These are phyloP conservation scores for Rhizoclosmatium globosum DNA, from an alignment of 192 early-diverging fungal species.

Conservation along the genomic window DNA sequence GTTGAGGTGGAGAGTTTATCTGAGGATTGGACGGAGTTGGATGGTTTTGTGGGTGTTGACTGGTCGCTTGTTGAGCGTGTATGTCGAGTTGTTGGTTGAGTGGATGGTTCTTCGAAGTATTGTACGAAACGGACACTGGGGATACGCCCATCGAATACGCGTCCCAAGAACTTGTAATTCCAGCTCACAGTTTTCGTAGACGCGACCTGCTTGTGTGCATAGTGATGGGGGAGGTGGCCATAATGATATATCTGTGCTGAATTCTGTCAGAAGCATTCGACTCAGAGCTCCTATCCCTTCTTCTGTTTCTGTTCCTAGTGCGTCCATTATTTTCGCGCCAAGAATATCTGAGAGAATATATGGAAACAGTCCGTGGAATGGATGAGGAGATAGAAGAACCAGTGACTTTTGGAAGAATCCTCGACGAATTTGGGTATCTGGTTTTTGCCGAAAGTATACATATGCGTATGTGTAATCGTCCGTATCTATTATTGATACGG, in stretches of 20 bases:
- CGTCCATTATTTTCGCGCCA: constrained; percentile 86
- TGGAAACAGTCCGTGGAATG: constrained; percentile 88
- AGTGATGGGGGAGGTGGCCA: no score
- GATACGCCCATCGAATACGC: constrained; percentile 43
- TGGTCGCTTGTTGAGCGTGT: background rate
- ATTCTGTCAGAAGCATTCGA: constrained; percentile 69
- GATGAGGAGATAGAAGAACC: constrained; percentile 87
- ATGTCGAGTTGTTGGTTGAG: background rate
- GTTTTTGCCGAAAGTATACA: constrained; percentile 94
- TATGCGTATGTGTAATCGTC: constrained; percentile 81
- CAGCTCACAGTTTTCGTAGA: constrained; percentile 41
- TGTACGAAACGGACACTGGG: constrained; percentile 67
- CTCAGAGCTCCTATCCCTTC: background rate
- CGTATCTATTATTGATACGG: constrained; percentile 45
- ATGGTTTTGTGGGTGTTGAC: background rate
- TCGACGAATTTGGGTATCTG: constrained; percentile 82
- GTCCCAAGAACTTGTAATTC: constrained; percentile 49
- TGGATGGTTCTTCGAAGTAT: constrained; percentile 58
- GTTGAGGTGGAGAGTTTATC: background rate
- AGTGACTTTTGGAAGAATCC: constrained; percentile 94
- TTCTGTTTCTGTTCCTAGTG: constrained; percentile 46
- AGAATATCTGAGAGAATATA: constrained; percentile 68
- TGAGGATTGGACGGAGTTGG: background rate
- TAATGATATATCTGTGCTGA: constrained; percentile 72
- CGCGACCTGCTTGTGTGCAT: background rate